Conservation (phyloP, 345 rosid genomes). For the Brassica nigra region DNA sequence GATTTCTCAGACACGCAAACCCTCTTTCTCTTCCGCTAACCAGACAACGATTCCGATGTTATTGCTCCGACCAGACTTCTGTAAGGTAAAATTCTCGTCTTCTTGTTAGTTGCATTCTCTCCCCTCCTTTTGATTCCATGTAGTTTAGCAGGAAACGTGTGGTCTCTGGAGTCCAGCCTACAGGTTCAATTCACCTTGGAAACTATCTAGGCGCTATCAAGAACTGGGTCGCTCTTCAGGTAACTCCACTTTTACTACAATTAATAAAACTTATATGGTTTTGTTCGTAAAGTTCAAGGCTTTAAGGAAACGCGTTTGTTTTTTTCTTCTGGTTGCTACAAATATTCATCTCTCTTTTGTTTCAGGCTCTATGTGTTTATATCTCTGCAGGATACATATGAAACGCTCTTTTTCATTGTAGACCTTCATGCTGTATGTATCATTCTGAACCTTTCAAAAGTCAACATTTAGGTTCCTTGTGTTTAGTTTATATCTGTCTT, state of each 20-base stretch:
- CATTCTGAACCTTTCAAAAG: background rate
- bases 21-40: background rate
- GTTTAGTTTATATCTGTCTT: background rate
- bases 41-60: constrained; percentile 26
- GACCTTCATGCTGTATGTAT: constrained; percentile 85
- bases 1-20: constrained; percentile 21
- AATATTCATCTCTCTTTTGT: background rate
- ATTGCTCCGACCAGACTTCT: constrained; percentile 16
- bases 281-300: background rate
- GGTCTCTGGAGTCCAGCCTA: constrained; percentile 95
- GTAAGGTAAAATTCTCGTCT: background rate
- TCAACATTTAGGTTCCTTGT: background rate
- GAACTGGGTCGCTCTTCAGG: constrained; percentile 87
- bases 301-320: background rate
- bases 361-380: background rate
- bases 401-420: constrained; percentile 80
- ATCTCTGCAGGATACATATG: constrained; percentile 71
- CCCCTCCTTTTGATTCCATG: too few species aligned
- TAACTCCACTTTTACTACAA: constrained; percentile 20
- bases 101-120: background rate
- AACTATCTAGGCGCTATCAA: constrained; percentile 92
- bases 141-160: constrained; percentile 61
- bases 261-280: too few species aligned
- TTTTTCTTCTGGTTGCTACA: too few species aligned
- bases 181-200: constrained; percentile 87